Base-by-base conservation (phyloP, 1,284 basidiomycete genomes). In the Pseudozyma flocculosa region DNA sequence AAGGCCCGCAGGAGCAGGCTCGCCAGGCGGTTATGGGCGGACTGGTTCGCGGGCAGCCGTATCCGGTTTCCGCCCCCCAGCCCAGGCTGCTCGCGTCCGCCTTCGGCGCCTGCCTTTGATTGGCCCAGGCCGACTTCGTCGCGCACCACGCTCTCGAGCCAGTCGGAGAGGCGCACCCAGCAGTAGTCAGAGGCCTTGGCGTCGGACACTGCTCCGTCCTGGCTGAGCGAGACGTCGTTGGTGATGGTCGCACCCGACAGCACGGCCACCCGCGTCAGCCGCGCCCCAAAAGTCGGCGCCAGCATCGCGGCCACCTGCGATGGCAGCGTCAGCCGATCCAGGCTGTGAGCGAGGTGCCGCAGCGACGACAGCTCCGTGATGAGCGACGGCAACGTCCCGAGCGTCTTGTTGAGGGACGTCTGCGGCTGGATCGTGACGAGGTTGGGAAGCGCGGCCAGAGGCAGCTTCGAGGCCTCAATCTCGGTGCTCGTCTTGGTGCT, bases 281-380 rank as follows among this genome's bases (percentile, higher is more conserved):
- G 41, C 14, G 62, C 48, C 14, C 62, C 58, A 19, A 65, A 61
- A 1, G 50, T 54, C 15, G 50, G 48, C 17, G 57, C 62, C 2
- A 65, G 44, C 53, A 65, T 60, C 15, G 61, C 59, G 14, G 65
- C 65, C 8, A 63, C 54, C 45, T 68, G 65, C 9, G 65, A 68
- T 2, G 65, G 65, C 32, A 68, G 43, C 21, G 55, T 51, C 2
- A 68, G 59, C 1, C 57, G 50, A 23, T 64, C 65, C 23, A 68
- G n/a, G 40, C 57, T 58, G 29, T 58, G 56, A 4, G 61, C 65
- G 1, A 68, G 59, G 30, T 64, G 61, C n/a, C 59, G 57, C 23
- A 68, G 42, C 18, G 65, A 64, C 15, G 65, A 64, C 2, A 68
- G 50, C 40, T 68, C 65, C 18, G 65, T 61, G 51, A 68, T 44